Conservation (phyloP, 2,329 filamentous ascomycete species). For the Verticillium isaacii region DNA sequence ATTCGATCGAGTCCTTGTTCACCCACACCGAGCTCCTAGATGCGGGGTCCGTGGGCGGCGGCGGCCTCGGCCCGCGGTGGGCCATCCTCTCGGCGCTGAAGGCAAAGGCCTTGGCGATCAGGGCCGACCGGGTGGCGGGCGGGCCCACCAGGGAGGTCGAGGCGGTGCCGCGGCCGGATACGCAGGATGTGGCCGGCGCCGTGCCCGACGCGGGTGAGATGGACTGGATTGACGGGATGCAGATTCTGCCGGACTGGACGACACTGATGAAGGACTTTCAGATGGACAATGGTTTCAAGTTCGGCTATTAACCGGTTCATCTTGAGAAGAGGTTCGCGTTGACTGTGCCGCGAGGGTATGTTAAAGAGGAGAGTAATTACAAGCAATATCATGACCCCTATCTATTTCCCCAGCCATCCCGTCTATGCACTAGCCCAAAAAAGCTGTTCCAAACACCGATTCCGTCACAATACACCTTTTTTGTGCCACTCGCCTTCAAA, state of each 20-base stretch:
- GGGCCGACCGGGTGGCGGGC: slow-evolving; percentile 1
- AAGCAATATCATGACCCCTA: neutral
- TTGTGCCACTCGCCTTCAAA: slow-evolving; percentile 11
- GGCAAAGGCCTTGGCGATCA: slow-evolving; percentile 20
- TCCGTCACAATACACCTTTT: neutral
- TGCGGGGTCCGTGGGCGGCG: neutral
- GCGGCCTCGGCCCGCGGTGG: neutral
- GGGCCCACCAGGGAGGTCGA: neutral
- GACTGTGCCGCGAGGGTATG: neutral
- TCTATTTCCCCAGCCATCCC: neutral
- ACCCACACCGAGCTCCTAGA: neutral
- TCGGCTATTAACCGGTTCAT: neutral
- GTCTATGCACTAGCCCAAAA: neutral
- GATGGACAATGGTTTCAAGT: slow-evolving; percentile 11
- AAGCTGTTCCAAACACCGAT: neutral
- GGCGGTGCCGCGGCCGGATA: neutral
- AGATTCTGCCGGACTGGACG: slow-evolving; percentile 21
- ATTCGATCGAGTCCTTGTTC: slow-evolving; percentile 16
- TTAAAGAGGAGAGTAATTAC: neutral
- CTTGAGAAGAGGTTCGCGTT: neutral
- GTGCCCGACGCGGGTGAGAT: neutral
- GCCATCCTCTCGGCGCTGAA: slow-evolving; percentile 22
- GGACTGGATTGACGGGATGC: slow-evolving; percentile 5
- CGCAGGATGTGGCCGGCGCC: neutral
- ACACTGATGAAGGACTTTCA: slow-evolving; percentile 23